Evolutionary conservation across 2,329 filamentous ascomycete genomes (phyloP), one percentile per base, ranked within the genome.

Genomic region (Pyrenophora tritici-repentis): DNA sequence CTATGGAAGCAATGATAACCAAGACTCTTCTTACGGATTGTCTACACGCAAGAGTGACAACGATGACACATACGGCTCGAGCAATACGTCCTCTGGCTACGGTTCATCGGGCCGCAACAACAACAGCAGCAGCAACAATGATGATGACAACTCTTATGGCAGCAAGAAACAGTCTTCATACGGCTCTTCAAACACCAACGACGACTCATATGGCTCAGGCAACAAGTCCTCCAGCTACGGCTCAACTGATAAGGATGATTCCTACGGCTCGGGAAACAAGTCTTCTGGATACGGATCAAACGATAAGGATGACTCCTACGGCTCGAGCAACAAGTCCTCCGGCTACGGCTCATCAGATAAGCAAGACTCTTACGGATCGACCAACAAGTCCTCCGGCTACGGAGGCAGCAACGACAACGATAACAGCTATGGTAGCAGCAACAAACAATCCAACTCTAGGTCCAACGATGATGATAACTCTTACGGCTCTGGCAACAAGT

Each of bases 231-330:
- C 50, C 2, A 26, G 41, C 6, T 53, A 45, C 32, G 50, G 53
- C n/a, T 44, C 35, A 8, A 44, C 16, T 8, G 45, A 51, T 35
- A 32, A 29, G 12, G 47, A 48, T 34, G 34, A 48, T 29, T 45
- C 49, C 4, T 49, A 49, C 18, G 42, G 42, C n/a, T 56, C 53
- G 6, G 42, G 39, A 4, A 55, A 55, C n/a, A 40, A 45, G 17
- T 52, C 49, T 1, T 53, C 50, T 1, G 33, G 45, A 9, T 41
- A 51, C 14, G 42, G 36, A 14, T 47, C 44, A 4, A 47, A 18
- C 36, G 38, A 47, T 12, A 47, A 47, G 36, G 47, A 48, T 29
- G 34, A 48, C 10, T 45, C 49, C 2, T 22, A 37, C n/a, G 35
- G 36, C 24, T 40, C 44, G 3, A 47, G 29, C 29, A 47, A 47